phyloP scores from a whole-genome alignment of 306 rosid genomes.

The Citrullus mucosospermus region DNA sequence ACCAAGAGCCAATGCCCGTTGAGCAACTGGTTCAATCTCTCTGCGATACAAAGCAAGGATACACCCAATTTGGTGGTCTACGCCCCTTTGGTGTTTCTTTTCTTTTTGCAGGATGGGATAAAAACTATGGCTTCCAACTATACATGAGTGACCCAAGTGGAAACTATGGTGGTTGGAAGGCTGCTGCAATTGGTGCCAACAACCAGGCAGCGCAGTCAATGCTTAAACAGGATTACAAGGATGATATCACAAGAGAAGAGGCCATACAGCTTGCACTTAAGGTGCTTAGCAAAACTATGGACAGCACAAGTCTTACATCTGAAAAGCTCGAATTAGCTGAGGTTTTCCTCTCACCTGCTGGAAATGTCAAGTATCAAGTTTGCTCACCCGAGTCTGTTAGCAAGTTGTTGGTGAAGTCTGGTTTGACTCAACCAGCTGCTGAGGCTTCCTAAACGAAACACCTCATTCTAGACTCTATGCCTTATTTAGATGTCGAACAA shows the following conservation, averaged over 20 bases:
- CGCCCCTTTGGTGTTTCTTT: constrained; percentile 33
- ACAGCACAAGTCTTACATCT: constrained; percentile 31
- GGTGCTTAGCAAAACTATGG: constrained; percentile 35
- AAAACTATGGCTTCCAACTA: constrained; percentile 28
- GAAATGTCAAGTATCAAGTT: constrained; percentile 29
- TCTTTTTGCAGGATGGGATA: constrained; percentile 37
- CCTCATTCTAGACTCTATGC: neutral
- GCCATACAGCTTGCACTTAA: constrained; percentile 28
- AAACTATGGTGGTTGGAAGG: constrained; percentile 38
- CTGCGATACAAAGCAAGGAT: constrained; percentile 33
- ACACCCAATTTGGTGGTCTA: constrained; percentile 33
- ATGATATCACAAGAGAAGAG: constrained; percentile 32
- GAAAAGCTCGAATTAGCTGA: constrained; percentile 31
- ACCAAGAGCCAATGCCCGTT: constrained; percentile 38
- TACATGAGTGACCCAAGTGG: constrained; percentile 41
- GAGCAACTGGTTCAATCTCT: constrained; percentile 32
- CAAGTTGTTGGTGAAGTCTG: constrained; percentile 23
- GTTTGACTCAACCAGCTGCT: constrained; percentile 28
- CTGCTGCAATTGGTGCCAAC: constrained; percentile 34
- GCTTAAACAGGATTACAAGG: constrained; percentile 37
- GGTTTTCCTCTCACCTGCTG: constrained; percentile 25
- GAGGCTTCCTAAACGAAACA: constrained; percentile 18
- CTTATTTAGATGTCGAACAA: neutral
- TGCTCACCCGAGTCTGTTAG: constrained; percentile 17
- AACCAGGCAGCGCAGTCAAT: constrained; percentile 35